phyloP scores from a whole-genome alignment of 306 rosid genomes.

The cucumber (Cucumis sativus) region DNA sequence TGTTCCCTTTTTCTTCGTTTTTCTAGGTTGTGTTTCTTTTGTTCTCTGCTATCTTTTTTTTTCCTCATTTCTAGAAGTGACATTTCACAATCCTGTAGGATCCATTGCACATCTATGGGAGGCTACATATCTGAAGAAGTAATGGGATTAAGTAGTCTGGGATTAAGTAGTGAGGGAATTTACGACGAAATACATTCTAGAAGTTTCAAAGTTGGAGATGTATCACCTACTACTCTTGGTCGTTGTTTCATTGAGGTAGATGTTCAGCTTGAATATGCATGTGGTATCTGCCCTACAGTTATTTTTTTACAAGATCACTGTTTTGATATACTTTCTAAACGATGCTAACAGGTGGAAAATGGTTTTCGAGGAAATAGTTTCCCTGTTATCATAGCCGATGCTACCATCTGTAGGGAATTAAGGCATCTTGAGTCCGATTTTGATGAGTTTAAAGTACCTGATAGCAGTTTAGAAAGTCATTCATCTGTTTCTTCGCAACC shows the following conservation, averaged over 20 bases:
- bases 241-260: slow-evolving; percentile 87
- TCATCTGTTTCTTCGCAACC: slow-evolving; percentile 32
- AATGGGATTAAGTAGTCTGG: slow-evolving; percentile 22
- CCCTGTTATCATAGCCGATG: slow-evolving; percentile 77
- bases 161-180: slow-evolving; percentile 27
- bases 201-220: slow-evolving; percentile 40
- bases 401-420: slow-evolving; percentile 65
- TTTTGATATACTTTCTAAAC: background rate
- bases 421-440: slow-evolving; percentile 59
- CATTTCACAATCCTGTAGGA: slow-evolving; percentile 35
- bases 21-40: background rate
- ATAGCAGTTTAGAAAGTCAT: slow-evolving; percentile 38
- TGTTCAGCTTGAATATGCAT: background rate
- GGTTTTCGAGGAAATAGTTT: slow-evolving; percentile 75
- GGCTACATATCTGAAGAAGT: slow-evolving; percentile 53
- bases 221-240: slow-evolving; percentile 49
- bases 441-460: slow-evolving; percentile 26
- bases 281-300: background rate
- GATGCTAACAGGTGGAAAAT: slow-evolving; percentile 65
- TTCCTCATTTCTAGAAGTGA: slow-evolving; percentile 1
- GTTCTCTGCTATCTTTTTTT: background rate
- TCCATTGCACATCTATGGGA: slow-evolving; percentile 65
- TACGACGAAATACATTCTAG: slow-evolving; percentile 52
- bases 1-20: background rate
- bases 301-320: background rate